phyloP scores from a whole-genome alignment of 2,329 filamentous ascomycete species.

The Hymenoscyphus linearis region DNA sequence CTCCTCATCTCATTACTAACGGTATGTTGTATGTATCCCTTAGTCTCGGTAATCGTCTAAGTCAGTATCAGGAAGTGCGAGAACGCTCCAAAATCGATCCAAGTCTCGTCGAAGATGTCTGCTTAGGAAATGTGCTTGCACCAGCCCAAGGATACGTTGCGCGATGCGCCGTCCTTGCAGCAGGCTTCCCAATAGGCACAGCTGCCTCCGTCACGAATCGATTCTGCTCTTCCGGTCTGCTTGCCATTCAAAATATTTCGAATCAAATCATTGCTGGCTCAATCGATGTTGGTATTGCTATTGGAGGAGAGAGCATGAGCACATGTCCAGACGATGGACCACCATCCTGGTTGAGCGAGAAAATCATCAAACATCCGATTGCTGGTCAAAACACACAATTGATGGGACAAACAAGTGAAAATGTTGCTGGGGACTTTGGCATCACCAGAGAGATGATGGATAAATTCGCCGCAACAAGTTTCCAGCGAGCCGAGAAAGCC shows the following conservation, averaged over 20 bases:
- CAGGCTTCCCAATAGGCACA: conserved; percentile 88
- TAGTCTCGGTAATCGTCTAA: neutral
- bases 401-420: conserved; percentile 98
- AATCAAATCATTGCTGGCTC: conserved; percentile 74
- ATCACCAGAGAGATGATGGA: conserved; percentile 79
- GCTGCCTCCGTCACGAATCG: conserved; percentile 80
- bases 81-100: conserved; percentile 44
- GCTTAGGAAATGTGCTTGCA: conserved; percentile 8
- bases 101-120: conserved; percentile 10
- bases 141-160: conserved; percentile 86
- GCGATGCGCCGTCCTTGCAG: conserved; percentile 81
- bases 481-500: conserved; percentile 77
- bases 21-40: conserved; percentile 38
- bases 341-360: conserved; percentile 73
- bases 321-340: conserved; percentile 61
- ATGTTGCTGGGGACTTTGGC: conserved; percentile 86
- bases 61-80: conserved; percentile 5
- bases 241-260: conserved; percentile 92
- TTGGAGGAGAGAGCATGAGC: conserved; percentile 89
- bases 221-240: conserved; percentile 95
- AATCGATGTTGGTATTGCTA: conserved; percentile 82
- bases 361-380: conserved; percentile 75
- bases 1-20: conserved; percentile 78
- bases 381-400: conserved; percentile 61
- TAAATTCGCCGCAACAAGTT: conserved; percentile 79